phyloP scores from a whole-genome alignment of 2,329 filamentous ascomycete species.

The Atkinsonella hypoxylon region DNA sequence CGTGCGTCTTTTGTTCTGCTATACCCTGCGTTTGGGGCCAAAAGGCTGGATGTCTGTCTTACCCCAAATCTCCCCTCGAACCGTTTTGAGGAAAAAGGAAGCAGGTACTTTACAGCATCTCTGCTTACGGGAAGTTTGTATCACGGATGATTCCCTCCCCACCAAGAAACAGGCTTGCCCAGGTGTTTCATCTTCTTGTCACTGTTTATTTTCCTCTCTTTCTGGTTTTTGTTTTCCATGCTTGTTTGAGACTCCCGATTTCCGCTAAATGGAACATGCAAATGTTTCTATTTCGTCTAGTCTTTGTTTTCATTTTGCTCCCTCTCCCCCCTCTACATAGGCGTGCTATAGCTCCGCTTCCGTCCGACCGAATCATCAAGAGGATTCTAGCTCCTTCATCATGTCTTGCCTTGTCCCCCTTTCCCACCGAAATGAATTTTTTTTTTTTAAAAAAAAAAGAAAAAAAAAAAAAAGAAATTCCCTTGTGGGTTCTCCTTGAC shows the following conservation, averaged over 20 bases:
- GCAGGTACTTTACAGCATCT: not conserved
- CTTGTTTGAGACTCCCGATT: slow-evolving; percentile 10
- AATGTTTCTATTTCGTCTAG: slow-evolving; percentile 10
- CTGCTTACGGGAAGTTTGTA: not conserved
- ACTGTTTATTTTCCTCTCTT: not conserved
- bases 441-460: too few relatives aligned
- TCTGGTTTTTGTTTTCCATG: not conserved
- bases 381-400: too few relatives aligned
- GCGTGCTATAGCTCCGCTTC: not conserved
- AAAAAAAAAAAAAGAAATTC: too few relatives aligned
- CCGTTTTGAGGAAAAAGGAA: not conserved
- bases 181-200: not conserved
- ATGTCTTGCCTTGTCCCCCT: too few relatives aligned
- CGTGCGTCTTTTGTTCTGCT: slow-evolving; percentile 6
- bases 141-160: slow-evolving; percentile 1
- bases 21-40: slow-evolving; percentile 5
- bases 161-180: slow-evolving; percentile 1
- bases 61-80: not conserved
- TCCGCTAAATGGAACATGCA: slow-evolving; percentile 16
- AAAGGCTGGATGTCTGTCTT: slow-evolving; percentile 1
- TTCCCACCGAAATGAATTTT: too few relatives aligned
- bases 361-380: too few relatives aligned
- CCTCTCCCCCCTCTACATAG: not conserved
- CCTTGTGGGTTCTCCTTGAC: too few relatives aligned
- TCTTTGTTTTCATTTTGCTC: not conserved